These are phyloP conservation scores for Xylaria nigripes DNA, from an alignment of 495 filamentous ascomycete species.

Conservation along the genomic window DNA sequence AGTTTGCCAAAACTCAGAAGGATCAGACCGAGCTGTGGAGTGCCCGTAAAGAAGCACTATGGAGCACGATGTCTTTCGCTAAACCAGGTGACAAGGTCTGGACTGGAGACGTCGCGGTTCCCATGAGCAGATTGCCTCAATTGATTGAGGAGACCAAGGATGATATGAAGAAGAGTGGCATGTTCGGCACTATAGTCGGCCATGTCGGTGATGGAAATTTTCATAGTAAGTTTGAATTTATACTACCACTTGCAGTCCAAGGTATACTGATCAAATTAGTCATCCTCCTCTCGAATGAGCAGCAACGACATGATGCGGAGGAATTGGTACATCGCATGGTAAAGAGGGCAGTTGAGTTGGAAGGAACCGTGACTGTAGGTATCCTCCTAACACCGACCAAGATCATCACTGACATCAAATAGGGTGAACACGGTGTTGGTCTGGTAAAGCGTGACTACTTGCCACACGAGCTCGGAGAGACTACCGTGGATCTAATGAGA, in stretches of 20 bases:
- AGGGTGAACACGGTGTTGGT: slow-evolving; percentile 75
- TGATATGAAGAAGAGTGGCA: slow-evolving; percentile 56
- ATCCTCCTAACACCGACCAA: neutral
- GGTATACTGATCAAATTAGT: slow-evolving; percentile 32
- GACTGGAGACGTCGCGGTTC: slow-evolving; percentile 80
- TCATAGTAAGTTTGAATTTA: slow-evolving; percentile 44
- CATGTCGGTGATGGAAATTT: slow-evolving; percentile 85
- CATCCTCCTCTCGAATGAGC: slow-evolving; percentile 64
- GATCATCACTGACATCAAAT: neutral
- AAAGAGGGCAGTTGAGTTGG: slow-evolving; percentile 72
- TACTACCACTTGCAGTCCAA: neutral
- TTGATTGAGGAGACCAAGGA: slow-evolving; percentile 74
- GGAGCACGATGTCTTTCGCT: slow-evolving; percentile 55
- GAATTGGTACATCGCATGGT: slow-evolving; percentile 76
- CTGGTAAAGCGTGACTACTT: slow-evolving; percentile 77
- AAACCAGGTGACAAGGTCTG: slow-evolving; percentile 60
- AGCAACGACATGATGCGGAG: slow-evolving; percentile 55
- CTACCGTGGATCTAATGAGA: slow-evolving; percentile 71
- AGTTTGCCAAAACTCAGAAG: slow-evolving; percentile 61
- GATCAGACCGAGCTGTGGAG: slow-evolving; percentile 79
- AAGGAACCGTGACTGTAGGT: slow-evolving; percentile 65
- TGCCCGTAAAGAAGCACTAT: slow-evolving; percentile 79
- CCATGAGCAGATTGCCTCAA: slow-evolving; percentile 60
- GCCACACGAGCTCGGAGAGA: slow-evolving; percentile 60
- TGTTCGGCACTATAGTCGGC: slow-evolving; percentile 67